Evolutionary conservation across 306 rosid species (phyloP), one percentile per base, ranked within the genome.

Genomic region (Cicer chorassanicum): DNA sequence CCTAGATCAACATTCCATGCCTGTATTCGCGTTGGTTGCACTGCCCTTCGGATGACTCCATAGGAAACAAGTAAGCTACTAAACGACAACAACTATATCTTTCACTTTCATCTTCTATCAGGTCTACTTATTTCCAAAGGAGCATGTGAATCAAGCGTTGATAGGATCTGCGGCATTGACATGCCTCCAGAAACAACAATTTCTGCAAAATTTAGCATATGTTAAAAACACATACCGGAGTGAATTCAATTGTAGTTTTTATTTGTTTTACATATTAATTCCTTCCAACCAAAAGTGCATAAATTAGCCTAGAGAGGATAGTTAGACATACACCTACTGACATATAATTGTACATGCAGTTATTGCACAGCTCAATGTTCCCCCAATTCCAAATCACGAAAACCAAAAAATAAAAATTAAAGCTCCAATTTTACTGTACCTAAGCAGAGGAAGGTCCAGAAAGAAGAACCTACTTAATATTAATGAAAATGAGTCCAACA

Each of bases 131-230:
- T 75, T 59, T 87, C 86, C 53, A 53, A 64, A 41, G 88, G 92
- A 76, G 69, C 85, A 42, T 62, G 89, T 50, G 90, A 59, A 72
- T 91, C 97, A 49, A 89, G 42, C 2, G 89, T 89, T 10, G 97
- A 93, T 50, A 91, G 82, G 72, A 88, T 83, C 88, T 91, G 98
- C 9, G 98, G 98, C 98, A 93, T 93, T 40, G 98, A 93, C 98
- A 93, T 93, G 83, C 98, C 98, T 74, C 97, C 97, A 18, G 98
- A 93, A 56, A 93, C 98, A 1, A 93, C 89, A 77, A 93, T 93
- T 84, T 93, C 98, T 93, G 97, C 89, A 84, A 86, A 80, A 65
- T 5, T 65, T 2, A 44, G 49, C 48, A 1, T 8, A 71, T 41
- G 78, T 74, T 72, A 72, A 15, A 45, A 65, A 13, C 44, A 13